Evolutionary conservation across 75 land plant species (phyloP).

Genomic region (Azolla pinnata): DNA sequence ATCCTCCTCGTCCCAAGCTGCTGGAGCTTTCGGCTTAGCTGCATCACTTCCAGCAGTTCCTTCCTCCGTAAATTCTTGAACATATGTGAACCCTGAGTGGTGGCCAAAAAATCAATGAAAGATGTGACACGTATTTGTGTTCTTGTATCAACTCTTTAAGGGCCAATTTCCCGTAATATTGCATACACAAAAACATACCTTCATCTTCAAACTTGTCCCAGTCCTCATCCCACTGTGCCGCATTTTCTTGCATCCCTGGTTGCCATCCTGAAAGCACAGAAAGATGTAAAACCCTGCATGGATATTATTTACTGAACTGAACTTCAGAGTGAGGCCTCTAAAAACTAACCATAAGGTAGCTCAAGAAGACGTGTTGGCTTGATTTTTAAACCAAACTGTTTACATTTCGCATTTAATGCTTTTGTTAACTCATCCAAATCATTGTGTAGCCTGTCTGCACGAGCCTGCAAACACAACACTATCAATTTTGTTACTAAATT

Average conservation of each 20-base stretch:
- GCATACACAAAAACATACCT: conserved; percentile 26
- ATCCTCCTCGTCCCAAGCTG: conserved; percentile 23
- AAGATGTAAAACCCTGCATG: not conserved
- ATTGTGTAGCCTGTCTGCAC: conserved; percentile 66
- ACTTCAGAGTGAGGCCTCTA: not conserved
- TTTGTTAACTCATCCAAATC: conserved; percentile 83
- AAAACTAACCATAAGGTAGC: conserved; percentile 64
- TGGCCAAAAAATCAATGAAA: too few relatives aligned
- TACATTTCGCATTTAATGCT: conserved; percentile 62
- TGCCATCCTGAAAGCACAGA: conserved; percentile 60
- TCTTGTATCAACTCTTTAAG: not conserved
- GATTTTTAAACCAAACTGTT: conserved; percentile 46
- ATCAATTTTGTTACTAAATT: too few relatives aligned
- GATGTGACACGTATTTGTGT: too few relatives aligned
- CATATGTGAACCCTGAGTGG: conserved; percentile 53
- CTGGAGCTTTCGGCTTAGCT: conserved; percentile 26
- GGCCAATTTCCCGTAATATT: not conserved
- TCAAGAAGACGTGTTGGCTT: conserved; percentile 53
- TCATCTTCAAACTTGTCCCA: conserved; percentile 99
- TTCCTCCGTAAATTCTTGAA: conserved; percentile 46
- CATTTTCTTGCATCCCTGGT: conserved; percentile 71
- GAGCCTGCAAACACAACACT: conserved; percentile 37
- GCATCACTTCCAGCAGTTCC: conserved; percentile 24
- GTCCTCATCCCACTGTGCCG: conserved; percentile 94
- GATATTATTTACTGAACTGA: not conserved